A percentile compares a stretch with the other conserved stretches of the same genome.
phyloP scores from a whole-genome alignment of 805 yeast species.

The Candida dajiaensis region DNA sequence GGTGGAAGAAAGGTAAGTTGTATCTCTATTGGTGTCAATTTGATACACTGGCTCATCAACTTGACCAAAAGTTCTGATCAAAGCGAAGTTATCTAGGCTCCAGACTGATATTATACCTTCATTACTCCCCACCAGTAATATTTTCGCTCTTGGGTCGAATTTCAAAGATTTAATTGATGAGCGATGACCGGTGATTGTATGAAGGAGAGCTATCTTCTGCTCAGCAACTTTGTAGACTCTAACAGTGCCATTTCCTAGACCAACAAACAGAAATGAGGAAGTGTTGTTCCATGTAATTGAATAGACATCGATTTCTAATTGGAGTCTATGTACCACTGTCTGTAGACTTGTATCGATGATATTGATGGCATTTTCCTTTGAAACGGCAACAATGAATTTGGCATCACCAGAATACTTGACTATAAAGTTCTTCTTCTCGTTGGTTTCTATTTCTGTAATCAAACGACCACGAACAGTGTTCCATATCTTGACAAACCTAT shows the following conservation, averaged over 20 bases:
- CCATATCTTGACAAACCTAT: slow-evolving; percentile 42
- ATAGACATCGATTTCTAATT: slow-evolving; percentile 22
- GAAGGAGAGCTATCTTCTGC: slow-evolving; percentile 3
- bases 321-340: slow-evolving; percentile 23
- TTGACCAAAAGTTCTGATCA: slow-evolving; percentile 31
- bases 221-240: slow-evolving; percentile 17
- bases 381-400: slow-evolving; percentile 36
- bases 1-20: slow-evolving; percentile 38
- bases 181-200: slow-evolving; percentile 39
- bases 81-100: slow-evolving; percentile 36
- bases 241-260: slow-evolving; percentile 42
- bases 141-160: slow-evolving; percentile 48
- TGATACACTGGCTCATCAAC: slow-evolving; percentile 38
- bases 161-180: slow-evolving; percentile 41
- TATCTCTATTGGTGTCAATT: slow-evolving; percentile 39
- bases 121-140: slow-evolving; percentile 46
- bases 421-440: slow-evolving; percentile 23
- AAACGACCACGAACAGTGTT: slow-evolving; percentile 30
- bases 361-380: slow-evolving; percentile 31
- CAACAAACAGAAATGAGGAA: slow-evolving; percentile 36
- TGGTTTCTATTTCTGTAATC: slow-evolving; percentile 28
- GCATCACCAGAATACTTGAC: slow-evolving; percentile 33
- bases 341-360: slow-evolving; percentile 31
- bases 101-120: slow-evolving; percentile 53
- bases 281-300: slow-evolving; percentile 28